Conservation (phyloP, 2,329 filamentous ascomycete species). For the Beauveria sp. region DNA sequence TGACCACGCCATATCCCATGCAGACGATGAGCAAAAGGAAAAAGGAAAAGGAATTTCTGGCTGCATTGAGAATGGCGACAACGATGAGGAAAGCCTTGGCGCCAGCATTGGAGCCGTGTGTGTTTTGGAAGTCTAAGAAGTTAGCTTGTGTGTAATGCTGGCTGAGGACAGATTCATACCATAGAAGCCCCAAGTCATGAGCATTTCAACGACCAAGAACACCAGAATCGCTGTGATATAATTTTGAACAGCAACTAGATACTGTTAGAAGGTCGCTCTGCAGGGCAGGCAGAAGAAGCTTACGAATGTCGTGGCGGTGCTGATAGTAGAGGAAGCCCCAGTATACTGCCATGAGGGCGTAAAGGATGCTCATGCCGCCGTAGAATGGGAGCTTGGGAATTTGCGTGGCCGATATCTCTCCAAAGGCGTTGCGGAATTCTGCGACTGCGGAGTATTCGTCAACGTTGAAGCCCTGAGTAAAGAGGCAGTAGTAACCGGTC, state of each 20-base stretch:
- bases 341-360: conserved; percentile 73
- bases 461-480: conserved; percentile 62
- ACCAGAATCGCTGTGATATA: conserved; percentile 96
- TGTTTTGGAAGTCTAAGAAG: conserved; percentile 71
- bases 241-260: conserved; percentile 83
- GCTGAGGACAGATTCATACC: conserved; percentile 38
- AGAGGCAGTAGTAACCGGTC: conserved; percentile 94
- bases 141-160: conserved; percentile 26
- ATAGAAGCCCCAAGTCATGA: conserved; percentile 99
- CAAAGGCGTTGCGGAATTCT: conserved; percentile 92
- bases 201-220: conserved; percentile 90
- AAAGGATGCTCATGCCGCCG: conserved; percentile 86
- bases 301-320: conserved; percentile 82
- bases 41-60: conserved; percentile 95
- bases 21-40: conserved; percentile 96
- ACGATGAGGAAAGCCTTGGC: conserved; percentile 82
- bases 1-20: conserved; percentile 98
- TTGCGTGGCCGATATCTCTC: conserved; percentile 89
- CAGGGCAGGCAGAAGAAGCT: conserved; percentile 23
- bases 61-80: conserved; percentile 89
- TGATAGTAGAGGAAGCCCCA: conserved; percentile 97
- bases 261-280: conserved; percentile 23
- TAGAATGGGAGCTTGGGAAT: conserved; percentile 98
- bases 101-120: conserved; percentile 68
- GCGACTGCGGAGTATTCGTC: conserved; percentile 71